Evolutionary conservation across 768 basidiomycete genomes (phyloP).

Genomic region (Kwoniella bestiolae): DNA sequence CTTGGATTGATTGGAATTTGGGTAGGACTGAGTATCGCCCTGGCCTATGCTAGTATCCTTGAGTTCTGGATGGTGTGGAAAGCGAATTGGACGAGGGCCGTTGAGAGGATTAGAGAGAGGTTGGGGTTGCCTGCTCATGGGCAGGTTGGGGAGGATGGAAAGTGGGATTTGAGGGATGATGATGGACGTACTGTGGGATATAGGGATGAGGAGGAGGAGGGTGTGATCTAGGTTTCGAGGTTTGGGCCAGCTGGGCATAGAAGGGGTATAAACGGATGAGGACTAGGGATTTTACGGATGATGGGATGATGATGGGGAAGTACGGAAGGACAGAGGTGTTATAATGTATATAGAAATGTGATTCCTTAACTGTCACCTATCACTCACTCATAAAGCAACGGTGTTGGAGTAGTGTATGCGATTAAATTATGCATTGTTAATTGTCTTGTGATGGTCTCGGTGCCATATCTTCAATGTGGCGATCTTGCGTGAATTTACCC

Average conservation of each 20-base stretch:
- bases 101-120: conserved; percentile 48
- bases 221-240: not conserved
- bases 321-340: too few species aligned
- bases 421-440: not conserved
- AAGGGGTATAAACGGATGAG: not conserved
- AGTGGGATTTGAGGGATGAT: conserved; percentile 22
- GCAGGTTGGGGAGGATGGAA: conserved; percentile 47
- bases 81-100: conserved; percentile 48
- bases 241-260: not conserved
- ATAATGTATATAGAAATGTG: too few species aligned
- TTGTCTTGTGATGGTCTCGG: not conserved
- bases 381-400: too few species aligned
- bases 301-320: too few species aligned
- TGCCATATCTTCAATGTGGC: not conserved
- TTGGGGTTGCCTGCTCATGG: conserved; percentile 41
- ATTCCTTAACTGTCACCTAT: too few species aligned
- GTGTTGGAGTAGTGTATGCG: too few species aligned
- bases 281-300: not conserved
- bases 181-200: not conserved
- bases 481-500: not conserved
- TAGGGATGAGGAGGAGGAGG: conserved; percentile 16
- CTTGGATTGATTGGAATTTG: conserved; percentile 76
- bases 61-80: conserved; percentile 45
- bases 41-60: conserved; percentile 42
- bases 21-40: conserved; percentile 67